Percentiles rank a stretch among this genome's conserved stretches.
These are phyloP conservation scores for Metarhizium anisopliae DNA, from an alignment of 2,329 filamentous ascomycete species.

Conservation along the genomic window DNA sequence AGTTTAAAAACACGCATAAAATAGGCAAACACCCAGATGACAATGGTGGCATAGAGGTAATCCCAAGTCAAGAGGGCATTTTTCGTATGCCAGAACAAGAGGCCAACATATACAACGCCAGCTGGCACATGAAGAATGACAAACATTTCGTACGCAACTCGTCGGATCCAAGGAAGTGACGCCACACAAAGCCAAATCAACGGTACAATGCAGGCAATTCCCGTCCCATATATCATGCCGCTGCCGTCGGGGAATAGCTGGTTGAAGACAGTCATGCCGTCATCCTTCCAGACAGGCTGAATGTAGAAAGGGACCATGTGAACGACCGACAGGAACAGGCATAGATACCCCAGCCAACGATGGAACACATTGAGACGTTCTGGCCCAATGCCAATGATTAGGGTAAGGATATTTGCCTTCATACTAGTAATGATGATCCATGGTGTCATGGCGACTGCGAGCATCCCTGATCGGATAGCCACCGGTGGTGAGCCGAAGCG, in stretches of 20 bases:
- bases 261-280: constrained; percentile 61
- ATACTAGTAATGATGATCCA: constrained; percentile 88
- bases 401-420: constrained; percentile 79
- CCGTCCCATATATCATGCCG: constrained; percentile 75
- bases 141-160: constrained; percentile 78
- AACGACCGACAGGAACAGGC: constrained; percentile 70
- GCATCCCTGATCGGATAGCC: constrained; percentile 82
- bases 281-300: constrained; percentile 76
- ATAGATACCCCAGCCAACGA: constrained; percentile 83
- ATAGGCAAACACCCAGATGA: constrained; percentile 71
- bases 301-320: constrained; percentile 87
- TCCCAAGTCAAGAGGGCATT: constrained; percentile 87
- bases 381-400: constrained; percentile 83
- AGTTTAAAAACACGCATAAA: constrained; percentile 69
- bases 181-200: constrained; percentile 76
- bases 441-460: constrained; percentile 81
- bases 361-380: constrained; percentile 90
- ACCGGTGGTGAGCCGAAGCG: constrained; percentile 79
- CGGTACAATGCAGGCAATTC: constrained; percentile 72
- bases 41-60: constrained; percentile 75
- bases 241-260: constrained; percentile 56
- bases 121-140: constrained; percentile 74
- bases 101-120: constrained; percentile 67
- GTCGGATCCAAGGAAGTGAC: constrained; percentile 70
- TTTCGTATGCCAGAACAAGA: constrained; percentile 93